phyloP scores from a whole-genome alignment of 1,139 yeast species.

The Geotrichum bryndzae region DNA sequence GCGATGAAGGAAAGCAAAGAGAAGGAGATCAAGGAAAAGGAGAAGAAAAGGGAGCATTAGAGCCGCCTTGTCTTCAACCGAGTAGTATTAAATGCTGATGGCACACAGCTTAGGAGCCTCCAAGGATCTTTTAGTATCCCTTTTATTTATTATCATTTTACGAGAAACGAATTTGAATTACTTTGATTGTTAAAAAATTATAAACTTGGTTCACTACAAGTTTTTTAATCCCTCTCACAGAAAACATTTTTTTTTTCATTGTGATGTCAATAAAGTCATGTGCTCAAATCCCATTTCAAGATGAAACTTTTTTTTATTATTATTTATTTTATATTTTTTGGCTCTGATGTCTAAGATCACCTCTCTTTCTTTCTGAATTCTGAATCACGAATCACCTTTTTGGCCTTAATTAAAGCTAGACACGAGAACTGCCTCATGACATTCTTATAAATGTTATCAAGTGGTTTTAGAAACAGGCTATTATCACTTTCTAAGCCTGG shows the following conservation, averaged over 20 bases:
- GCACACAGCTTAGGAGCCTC: background rate
- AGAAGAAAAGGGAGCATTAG: background rate
- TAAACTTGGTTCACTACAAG: background rate
- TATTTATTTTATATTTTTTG: too few relatives aligned
- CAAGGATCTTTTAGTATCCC: background rate
- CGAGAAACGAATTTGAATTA: background rate
- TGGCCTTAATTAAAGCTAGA: background rate
- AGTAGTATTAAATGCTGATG: background rate
- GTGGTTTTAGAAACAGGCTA: background rate
- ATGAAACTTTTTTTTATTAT: too few relatives aligned
- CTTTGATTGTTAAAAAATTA: background rate
- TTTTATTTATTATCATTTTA: background rate
- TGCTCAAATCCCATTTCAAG: too few relatives aligned
- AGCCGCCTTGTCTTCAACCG: background rate
- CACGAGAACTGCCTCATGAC: background rate
- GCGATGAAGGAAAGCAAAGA: conserved; percentile 17
- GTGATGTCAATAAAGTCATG: background rate
- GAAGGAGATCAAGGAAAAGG: background rate
- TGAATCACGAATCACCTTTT: background rate
- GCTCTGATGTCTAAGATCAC: background rate
- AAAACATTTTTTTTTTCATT: background rate
- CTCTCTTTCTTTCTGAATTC: background rate
- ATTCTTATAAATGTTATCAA: background rate
- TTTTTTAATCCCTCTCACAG: background rate
- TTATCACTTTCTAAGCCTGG: background rate